phyloP scores from a whole-genome alignment of 192 early-diverging fungal genomes.

The Coemansia sp. region DNA sequence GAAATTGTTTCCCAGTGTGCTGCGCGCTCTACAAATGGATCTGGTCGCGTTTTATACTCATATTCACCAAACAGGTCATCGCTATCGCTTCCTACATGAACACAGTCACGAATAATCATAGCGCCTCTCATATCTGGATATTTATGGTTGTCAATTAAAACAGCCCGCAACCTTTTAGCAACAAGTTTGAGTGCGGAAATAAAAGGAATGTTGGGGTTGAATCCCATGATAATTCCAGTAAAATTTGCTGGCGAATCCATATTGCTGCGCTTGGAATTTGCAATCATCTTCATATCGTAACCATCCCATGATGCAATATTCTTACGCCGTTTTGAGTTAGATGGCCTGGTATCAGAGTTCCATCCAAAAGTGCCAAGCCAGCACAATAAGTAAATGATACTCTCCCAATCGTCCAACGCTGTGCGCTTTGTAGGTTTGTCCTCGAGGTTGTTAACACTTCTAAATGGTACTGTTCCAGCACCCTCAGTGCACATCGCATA shows the following conservation, averaged over 20 bases:
- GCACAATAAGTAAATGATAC: slow-evolving; percentile 31
- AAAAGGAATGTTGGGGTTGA: too few relatives aligned
- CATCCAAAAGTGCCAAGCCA: slow-evolving; percentile 25
- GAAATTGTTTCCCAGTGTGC: background rate
- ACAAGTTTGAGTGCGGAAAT: too few relatives aligned
- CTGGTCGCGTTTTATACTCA: background rate
- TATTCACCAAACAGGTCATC: background rate
- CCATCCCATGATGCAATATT: too few relatives aligned
- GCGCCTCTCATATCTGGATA: background rate
- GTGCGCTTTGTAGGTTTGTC: background rate
- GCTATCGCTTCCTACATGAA: background rate
- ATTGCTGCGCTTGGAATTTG: background rate
- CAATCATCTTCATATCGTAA: background rate
- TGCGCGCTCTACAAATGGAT: background rate
- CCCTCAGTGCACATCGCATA: slow-evolving; percentile 1
- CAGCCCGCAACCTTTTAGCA: too few relatives aligned
- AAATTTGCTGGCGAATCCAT: too few relatives aligned
- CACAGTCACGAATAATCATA: background rate
- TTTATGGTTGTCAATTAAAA: background rate
- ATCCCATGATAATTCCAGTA: too few relatives aligned
- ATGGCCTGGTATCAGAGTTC: background rate
- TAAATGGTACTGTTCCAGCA: slow-evolving; percentile 7
- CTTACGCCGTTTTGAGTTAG: too few relatives aligned
- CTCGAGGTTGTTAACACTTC: too few relatives aligned
- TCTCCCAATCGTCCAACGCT: slow-evolving; percentile 32